Conservation (phyloP, 768 basidiomycete genomes). For the Trametes cinnabarina region DNA sequence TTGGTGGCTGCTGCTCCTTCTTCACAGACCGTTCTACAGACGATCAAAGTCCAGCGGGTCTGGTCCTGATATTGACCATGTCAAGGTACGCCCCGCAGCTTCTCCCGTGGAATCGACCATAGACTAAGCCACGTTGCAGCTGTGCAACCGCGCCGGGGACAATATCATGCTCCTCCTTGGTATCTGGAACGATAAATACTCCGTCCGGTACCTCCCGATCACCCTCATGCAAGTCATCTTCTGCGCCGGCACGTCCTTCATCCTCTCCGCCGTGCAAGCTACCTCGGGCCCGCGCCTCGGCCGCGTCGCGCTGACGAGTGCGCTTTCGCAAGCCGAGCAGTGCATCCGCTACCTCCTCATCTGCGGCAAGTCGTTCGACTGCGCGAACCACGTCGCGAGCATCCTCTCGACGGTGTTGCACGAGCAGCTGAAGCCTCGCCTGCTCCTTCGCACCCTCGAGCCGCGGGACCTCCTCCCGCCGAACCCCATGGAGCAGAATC, state of each 20-base stretch:
- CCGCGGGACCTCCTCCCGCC: slow-evolving; percentile 15
- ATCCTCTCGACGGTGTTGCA: slow-evolving; percentile 24
- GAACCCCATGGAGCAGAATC: not conserved
- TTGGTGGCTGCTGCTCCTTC: slow-evolving; percentile 59
- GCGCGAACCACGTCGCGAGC: slow-evolving; percentile 36
- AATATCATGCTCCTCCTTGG: slow-evolving; percentile 53
- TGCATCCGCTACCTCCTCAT: slow-evolving; percentile 52
- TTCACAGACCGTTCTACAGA: slow-evolving; percentile 51
- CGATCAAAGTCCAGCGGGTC: slow-evolving; percentile 32
- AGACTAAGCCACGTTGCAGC: slow-evolving; percentile 28
- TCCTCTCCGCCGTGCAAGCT: slow-evolving; percentile 53
- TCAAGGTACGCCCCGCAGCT: slow-evolving; percentile 39
- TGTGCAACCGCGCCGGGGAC: slow-evolving; percentile 52
- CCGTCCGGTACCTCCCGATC: slow-evolving; percentile 56
- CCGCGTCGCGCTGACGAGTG: slow-evolving; percentile 43
- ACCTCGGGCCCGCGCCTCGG: slow-evolving; percentile 44
- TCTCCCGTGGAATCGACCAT: not conserved
- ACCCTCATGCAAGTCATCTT: slow-evolving; percentile 57
- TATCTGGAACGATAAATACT: slow-evolving; percentile 52
- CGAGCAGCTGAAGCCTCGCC: slow-evolving; percentile 19
- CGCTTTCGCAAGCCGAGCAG: slow-evolving; percentile 43
- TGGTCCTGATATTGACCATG: slow-evolving; percentile 45
- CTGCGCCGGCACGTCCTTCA: slow-evolving; percentile 57
- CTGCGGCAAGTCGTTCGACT: slow-evolving; percentile 54
- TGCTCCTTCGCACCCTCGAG: slow-evolving; percentile 17